A percentile compares a stretch with the other conserved stretches of the same genome.
These are phyloP conservation scores for Hymenoscyphus fraxineus DNA, from an alignment of 2,329 filamentous ascomycete species.

Conservation along the genomic window DNA sequence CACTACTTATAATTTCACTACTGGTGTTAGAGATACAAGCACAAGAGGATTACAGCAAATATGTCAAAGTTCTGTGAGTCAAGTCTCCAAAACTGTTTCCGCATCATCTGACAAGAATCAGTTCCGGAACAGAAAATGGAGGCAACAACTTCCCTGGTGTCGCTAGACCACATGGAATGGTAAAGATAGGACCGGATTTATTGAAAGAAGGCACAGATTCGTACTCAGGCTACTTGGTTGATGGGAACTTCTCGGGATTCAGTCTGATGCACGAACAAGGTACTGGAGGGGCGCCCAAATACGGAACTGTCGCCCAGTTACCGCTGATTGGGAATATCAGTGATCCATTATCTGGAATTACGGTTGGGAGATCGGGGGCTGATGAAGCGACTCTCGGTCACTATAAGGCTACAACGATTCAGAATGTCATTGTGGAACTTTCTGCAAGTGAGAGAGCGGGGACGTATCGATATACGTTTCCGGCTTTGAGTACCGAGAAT, in stretches of 20 bases:
- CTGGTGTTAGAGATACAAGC: background rate
- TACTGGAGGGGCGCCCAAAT: constrained; percentile 67
- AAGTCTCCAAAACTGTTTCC: background rate
- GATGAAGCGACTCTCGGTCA: constrained; percentile 57
- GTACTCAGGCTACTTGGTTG: constrained; percentile 50
- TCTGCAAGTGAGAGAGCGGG: constrained; percentile 54
- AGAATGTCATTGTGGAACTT: constrained; percentile 55
- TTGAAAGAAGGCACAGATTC: constrained; percentile 46
- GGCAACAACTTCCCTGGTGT: constrained; percentile 45
- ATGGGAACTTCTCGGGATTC: constrained; percentile 55
- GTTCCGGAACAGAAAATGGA: constrained; percentile 39
- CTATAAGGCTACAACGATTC: constrained; percentile 53
- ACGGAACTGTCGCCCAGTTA: constrained; percentile 61
- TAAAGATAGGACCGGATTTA: constrained; percentile 40
- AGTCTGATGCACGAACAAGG: constrained; percentile 64
- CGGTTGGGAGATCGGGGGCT: constrained; percentile 49
- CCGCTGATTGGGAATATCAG: constrained; percentile 47
- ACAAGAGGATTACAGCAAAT: constrained; percentile 24
- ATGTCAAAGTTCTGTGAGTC: constrained; percentile 30
- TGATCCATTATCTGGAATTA: constrained; percentile 54
- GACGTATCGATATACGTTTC: constrained; percentile 59
- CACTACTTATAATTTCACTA: background rate
- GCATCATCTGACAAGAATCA: constrained; percentile 10
- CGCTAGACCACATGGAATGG: constrained; percentile 42
- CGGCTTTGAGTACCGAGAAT: constrained; percentile 38